A percentile compares a stretch with the other conserved stretches of the same genome.
These are phyloP conservation scores for Bjerkandera adusta DNA, from an alignment of 1,284 basidiomycete genomes.

Conservation along the genomic window DNA sequence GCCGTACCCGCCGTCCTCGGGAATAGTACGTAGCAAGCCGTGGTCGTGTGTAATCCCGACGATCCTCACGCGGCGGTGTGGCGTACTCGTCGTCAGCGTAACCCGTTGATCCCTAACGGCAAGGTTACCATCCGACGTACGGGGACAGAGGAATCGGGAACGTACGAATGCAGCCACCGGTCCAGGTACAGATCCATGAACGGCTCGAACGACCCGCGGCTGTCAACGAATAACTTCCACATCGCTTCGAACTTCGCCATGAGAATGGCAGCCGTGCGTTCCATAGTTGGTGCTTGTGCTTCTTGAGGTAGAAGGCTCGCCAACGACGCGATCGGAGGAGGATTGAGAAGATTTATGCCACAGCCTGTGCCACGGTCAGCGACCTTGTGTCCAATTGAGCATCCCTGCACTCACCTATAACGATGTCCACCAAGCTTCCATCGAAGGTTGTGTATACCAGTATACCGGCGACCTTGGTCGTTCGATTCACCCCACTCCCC, in stretches of 20 bases:
- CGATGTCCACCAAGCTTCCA: constrained; percentile 69
- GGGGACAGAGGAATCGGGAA: constrained; percentile 20
- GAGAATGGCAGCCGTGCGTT: constrained; percentile 75
- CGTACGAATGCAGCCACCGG: constrained; percentile 89
- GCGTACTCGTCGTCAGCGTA: constrained; percentile 74
- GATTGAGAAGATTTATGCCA: constrained; percentile 87
- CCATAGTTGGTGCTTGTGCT: constrained; percentile 56
- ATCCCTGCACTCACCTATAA: constrained; percentile 59
- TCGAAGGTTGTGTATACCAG: constrained; percentile 88
- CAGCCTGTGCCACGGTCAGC: constrained; percentile 57
- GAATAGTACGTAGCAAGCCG: constrained; percentile 83
- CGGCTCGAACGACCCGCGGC: constrained; percentile 68
- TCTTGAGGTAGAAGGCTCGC: constrained; percentile 57
- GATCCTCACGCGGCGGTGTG: constrained; percentile 74
- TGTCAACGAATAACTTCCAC: constrained; percentile 71
- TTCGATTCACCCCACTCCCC: constrained; percentile 42
- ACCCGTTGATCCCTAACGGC: constrained; percentile 78
- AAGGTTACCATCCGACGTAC: neutral
- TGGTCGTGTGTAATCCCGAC: constrained; percentile 86
- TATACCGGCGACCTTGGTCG: constrained; percentile 86
- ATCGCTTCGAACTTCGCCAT: constrained; percentile 78
- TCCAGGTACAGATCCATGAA: constrained; percentile 80
- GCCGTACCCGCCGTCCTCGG: constrained; percentile 43
- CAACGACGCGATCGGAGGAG: constrained; percentile 82
- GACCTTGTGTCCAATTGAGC: neutral